Evolutionary conservation across 164 flowering plant genomes (phyloP).

Genomic region (Brasenia schreberi): DNA sequence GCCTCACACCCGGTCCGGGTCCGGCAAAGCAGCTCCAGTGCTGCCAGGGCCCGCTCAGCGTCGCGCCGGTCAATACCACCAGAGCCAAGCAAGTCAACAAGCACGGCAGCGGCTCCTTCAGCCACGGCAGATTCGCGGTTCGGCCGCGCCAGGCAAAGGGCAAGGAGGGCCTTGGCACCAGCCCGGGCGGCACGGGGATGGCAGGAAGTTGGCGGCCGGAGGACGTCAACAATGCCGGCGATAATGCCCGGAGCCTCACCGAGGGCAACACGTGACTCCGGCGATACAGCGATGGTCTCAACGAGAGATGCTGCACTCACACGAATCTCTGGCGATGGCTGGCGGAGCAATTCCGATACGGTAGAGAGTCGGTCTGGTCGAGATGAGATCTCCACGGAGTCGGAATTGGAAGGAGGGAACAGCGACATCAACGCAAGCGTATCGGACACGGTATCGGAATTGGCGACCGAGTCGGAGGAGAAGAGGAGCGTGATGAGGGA

Average conservation of each 20-base stretch:
- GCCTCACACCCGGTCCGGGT: conserved; percentile 59
- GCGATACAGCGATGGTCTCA: conserved; percentile 44
- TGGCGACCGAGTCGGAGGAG: conserved; percentile 14
- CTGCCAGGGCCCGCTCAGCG: conserved; percentile 79
- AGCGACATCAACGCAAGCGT: conserved; percentile 48
- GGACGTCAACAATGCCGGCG: conserved; percentile 47
- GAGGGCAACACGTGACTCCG: conserved; percentile 41
- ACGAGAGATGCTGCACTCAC: conserved; percentile 67
- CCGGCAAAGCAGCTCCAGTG: conserved; percentile 79
- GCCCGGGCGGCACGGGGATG: conserved; percentile 46
- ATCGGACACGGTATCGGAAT: conserved; percentile 12
- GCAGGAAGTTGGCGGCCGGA: conserved; percentile 22
- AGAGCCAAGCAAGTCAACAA: conserved; percentile 36
- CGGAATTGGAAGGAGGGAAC: conserved; percentile 42
- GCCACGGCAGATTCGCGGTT: conserved; percentile 50
- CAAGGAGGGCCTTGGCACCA: conserved; percentile 64
- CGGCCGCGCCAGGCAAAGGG: conserved; percentile 61
- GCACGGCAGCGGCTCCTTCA: conserved; percentile 62
- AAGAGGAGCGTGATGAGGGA: conserved; percentile 9
- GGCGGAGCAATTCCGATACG: conserved; percentile 34
- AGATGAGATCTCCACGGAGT: conserved; percentile 37
- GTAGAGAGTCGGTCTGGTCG: conserved; percentile 29
- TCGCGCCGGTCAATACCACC: conserved; percentile 66
- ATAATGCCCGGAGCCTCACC: conserved; percentile 37
- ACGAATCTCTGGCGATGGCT: conserved; percentile 50